A percentile compares a stretch with the other conserved stretches of the same genome.
These are phyloP conservation scores for Canavalia ensiformis DNA, from an alignment of 306 rosid species.

Conservation along the genomic window DNA sequence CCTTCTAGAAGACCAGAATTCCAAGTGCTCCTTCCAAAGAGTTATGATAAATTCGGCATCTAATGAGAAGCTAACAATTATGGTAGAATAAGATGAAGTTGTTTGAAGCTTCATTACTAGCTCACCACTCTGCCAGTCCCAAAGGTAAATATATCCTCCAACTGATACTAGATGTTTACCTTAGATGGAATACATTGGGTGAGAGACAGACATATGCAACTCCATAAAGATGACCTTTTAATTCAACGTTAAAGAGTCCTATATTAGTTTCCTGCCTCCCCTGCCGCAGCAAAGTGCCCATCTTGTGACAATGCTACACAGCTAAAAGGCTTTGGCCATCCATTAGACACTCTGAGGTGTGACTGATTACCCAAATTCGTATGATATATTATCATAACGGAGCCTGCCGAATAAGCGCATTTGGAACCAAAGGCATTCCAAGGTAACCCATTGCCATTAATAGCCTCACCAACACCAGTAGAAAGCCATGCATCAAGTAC, in stretches of 20 bases:
- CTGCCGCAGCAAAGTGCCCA: too few relatives aligned
- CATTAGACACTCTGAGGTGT: too few relatives aligned
- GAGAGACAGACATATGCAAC: slow-evolving; percentile 76
- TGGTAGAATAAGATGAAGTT: slow-evolving; percentile 66
- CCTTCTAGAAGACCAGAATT: slow-evolving; percentile 75
- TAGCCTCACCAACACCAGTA: slow-evolving; percentile 82
- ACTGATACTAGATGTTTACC: slow-evolving; percentile 78
- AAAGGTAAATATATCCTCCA: slow-evolving; percentile 73
- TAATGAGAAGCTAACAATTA: slow-evolving; percentile 71
- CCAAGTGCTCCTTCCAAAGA: slow-evolving; percentile 81
- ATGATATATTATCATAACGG: too few relatives aligned
- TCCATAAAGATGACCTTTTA: slow-evolving; percentile 74
- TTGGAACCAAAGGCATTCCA: too few relatives aligned
- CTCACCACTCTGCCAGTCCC: slow-evolving; percentile 72
- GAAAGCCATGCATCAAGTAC: slow-evolving; percentile 97
- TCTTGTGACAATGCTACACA: too few relatives aligned
- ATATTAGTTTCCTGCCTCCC: slow-evolving; percentile 74
- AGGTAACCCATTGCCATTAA: slow-evolving; percentile 70
- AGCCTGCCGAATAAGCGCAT: too few relatives aligned
- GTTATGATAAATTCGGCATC: slow-evolving; percentile 66
- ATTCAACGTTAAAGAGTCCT: slow-evolving; percentile 63
- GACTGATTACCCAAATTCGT: too few relatives aligned
- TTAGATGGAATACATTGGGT: slow-evolving; percentile 49
- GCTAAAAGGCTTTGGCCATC: too few relatives aligned
- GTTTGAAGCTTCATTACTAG: slow-evolving; percentile 74